phyloP scores from a whole-genome alignment of 2,329 filamentous ascomycete species.

The Colletotrichum lupini region DNA sequence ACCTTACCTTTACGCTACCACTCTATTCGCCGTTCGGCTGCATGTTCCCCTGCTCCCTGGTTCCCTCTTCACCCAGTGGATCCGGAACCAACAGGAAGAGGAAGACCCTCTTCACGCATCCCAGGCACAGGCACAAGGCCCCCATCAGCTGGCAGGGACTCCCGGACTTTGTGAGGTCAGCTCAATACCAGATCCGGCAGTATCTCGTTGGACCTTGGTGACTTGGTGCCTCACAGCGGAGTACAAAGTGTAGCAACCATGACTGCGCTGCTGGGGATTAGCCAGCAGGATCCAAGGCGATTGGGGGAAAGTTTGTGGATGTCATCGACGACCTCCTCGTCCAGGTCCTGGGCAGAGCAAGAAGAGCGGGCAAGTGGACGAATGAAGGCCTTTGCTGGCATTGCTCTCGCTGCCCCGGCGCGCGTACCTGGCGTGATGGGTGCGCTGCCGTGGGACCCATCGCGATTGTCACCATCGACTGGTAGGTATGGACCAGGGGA shows the following conservation, averaged over 20 bases:
- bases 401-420: background rate
- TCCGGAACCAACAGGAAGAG: slow-evolving; percentile 12
- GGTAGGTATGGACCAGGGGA: slow-evolving; percentile 22
- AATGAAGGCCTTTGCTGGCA: background rate
- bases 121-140: background rate
- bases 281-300: slow-evolving; percentile 9
- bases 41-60: slow-evolving; percentile 3
- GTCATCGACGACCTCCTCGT: slow-evolving; percentile 8
- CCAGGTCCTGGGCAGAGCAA: background rate
- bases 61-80: slow-evolving; percentile 20
- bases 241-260: background rate
- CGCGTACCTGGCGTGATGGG: slow-evolving; percentile 18
- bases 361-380: background rate
- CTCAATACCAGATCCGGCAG: slow-evolving; percentile 28
- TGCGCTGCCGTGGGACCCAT: slow-evolving; percentile 15
- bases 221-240: slow-evolving; percentile 3
- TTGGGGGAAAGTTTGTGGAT: slow-evolving; percentile 17
- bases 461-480: slow-evolving; percentile 20
- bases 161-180: slow-evolving; percentile 13
- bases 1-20: background rate
- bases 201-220: slow-evolving; percentile 14
- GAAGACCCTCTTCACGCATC: background rate
- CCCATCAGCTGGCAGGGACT: slow-evolving; percentile 10
- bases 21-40: slow-evolving; percentile 5
- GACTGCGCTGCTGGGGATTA: background rate